Conservation (phyloP, 2,329 filamentous ascomycete genomes). For the Trichoderma sp. region DNA sequence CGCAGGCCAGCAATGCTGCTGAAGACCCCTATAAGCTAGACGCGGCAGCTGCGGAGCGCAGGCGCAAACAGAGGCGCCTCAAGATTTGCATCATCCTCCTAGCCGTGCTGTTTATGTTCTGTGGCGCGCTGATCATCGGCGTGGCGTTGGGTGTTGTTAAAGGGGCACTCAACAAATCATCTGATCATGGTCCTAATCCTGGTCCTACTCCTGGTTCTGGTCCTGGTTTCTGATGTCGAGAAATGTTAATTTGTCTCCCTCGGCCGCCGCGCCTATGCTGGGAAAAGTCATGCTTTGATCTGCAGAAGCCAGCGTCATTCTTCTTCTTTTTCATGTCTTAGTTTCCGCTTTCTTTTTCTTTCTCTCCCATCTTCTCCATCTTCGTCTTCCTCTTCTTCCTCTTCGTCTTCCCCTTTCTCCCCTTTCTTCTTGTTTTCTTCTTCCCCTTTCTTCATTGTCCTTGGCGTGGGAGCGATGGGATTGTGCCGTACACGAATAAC, state of each 20-base stretch:
- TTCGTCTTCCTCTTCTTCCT: background rate
- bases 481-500: background rate
- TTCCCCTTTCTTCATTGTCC: background rate
- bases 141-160: conserved; percentile 29
- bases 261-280: background rate
- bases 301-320: background rate
- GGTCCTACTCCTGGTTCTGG: background rate
- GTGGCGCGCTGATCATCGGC: conserved; percentile 28
- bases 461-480: background rate
- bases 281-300: background rate
- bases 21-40: conserved; percentile 25
- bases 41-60: conserved; percentile 26
- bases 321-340: background rate
- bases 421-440: background rate
- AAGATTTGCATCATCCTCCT: conserved; percentile 26
- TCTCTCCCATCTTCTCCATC: background rate
- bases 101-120: conserved; percentile 26
- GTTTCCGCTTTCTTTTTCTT: background rate
- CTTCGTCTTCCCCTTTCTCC: background rate
- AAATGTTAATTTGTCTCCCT: background rate
- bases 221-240: background rate
- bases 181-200: background rate
- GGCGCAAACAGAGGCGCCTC: conserved; percentile 21
- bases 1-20: background rate
- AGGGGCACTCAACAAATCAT: background rate